Conservation (phyloP, 2,329 filamentous ascomycete species). For the Ascochyta clinopodiicola region DNA sequence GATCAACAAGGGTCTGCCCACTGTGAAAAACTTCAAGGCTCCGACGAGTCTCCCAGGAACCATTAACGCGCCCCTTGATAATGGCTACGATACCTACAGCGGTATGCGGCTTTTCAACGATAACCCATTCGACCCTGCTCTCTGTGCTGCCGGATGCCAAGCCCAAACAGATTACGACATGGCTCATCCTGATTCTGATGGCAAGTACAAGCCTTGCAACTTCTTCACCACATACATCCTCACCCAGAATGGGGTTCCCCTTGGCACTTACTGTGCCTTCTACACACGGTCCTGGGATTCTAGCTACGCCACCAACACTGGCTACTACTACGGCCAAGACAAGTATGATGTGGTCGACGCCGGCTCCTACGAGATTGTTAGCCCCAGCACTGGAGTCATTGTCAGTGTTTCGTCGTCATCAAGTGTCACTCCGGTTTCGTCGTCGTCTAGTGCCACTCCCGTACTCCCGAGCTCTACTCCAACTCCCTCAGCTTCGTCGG, state of each 20-base stretch:
- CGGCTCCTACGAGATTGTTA: constrained; percentile 6
- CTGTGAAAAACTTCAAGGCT: constrained; percentile 25
- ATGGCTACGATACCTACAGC: constrained; percentile 33
- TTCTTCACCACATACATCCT: constrained; percentile 51
- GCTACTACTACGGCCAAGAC: constrained; percentile 27
- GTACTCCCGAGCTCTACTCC: too few relatives aligned
- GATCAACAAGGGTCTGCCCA: constrained; percentile 11
- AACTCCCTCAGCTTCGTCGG: too few relatives aligned
- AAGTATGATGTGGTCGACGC: constrained; percentile 20
- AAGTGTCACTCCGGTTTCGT: too few relatives aligned
- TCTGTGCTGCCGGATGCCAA: constrained; percentile 46
- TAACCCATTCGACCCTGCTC: constrained; percentile 34
- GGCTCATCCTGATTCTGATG: constrained; percentile 30
- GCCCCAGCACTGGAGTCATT: too few relatives aligned
- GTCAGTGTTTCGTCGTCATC: too few relatives aligned
- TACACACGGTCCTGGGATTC: constrained; percentile 30
- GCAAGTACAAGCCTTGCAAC: constrained; percentile 46
- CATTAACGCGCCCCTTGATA: constrained; percentile 33
- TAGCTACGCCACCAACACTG: constrained; percentile 31
- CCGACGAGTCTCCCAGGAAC: constrained; percentile 27
- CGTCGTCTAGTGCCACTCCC: too few relatives aligned
- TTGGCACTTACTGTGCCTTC: constrained; percentile 46
- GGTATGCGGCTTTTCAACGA: constrained; percentile 39
- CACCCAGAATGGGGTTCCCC: constrained; percentile 40
- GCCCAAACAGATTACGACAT: constrained; percentile 46